phyloP scores from a whole-genome alignment of 148 eudicot genomes.

The Limonium bicolor region DNA sequence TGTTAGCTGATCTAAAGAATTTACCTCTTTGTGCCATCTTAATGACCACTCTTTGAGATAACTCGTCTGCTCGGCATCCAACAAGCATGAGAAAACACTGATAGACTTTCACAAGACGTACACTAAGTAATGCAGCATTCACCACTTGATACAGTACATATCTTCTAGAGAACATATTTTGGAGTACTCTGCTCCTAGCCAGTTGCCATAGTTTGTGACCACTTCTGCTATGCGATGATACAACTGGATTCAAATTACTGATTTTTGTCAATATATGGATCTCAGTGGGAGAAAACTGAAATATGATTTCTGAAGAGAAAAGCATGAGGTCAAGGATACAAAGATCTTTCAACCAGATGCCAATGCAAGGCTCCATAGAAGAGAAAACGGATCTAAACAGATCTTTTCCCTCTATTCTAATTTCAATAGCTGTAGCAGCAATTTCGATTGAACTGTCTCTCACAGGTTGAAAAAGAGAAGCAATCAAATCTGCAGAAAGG shows the following conservation, averaged over 20 bases:
- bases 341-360: constrained; percentile 34
- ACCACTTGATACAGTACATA: constrained; percentile 27
- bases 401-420: constrained; percentile 33
- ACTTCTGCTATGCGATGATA: constrained; percentile 28
- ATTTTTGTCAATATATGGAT: constrained; percentile 25
- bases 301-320: constrained; percentile 30
- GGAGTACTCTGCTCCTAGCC: constrained; percentile 40
- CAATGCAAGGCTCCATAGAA: constrained; percentile 25
- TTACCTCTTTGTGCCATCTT: constrained; percentile 18
- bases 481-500: constrained; percentile 30
- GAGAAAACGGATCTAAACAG: constrained; percentile 23
- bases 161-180: constrained; percentile 24
- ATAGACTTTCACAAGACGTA: constrained; percentile 45
- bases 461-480: constrained; percentile 30
- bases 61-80: constrained; percentile 39
- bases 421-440: constrained; percentile 27
- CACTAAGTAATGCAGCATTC: constrained; percentile 35
- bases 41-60: constrained; percentile 15
- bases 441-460: constrained; percentile 32
- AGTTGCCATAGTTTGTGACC: constrained; percentile 76
- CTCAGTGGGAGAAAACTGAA: constrained; percentile 48
- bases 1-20: constrained; percentile 22
- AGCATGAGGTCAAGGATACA: constrained; percentile 28
- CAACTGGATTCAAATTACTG: constrained; percentile 15
- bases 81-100: constrained; percentile 33